A percentile compares a stretch with the other conserved stretches of the same genome.
These are phyloP conservation scores for Picea glauca DNA, from an alignment of 75 land plant genomes.

Conservation along the genomic window DNA sequence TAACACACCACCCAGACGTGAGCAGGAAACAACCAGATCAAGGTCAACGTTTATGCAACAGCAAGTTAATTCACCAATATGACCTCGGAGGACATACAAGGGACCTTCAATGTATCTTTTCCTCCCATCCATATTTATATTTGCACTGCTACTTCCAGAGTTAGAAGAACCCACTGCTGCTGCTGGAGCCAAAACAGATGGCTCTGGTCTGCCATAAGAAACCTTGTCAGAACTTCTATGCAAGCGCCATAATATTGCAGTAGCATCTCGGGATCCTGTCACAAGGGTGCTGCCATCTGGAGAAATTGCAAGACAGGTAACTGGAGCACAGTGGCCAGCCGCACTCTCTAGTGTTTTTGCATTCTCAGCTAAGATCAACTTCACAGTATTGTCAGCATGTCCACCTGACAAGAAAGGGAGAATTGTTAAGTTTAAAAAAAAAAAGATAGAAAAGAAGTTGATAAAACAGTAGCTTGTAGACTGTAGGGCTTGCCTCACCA, in stretches of 20 bases:
- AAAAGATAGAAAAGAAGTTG: not conserved
- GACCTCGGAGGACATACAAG: conserved; percentile 90
- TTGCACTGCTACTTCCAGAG: conserved; percentile 19
- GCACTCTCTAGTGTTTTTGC: conserved; percentile 84
- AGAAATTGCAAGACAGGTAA: conserved; percentile 84
- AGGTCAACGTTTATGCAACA: conserved; percentile 83
- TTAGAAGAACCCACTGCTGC: conserved; percentile 27
- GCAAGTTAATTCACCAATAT: conserved; percentile 59
- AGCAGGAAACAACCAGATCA: conserved; percentile 77
- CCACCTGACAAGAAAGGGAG: conserved; percentile 62
- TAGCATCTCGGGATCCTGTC: conserved; percentile 88
- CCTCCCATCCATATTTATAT: conserved; percentile 33
- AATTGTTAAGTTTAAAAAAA: not conserved
- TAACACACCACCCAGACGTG: conserved; percentile 54
- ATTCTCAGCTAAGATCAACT: conserved; percentile 75
- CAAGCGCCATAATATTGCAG: conserved; percentile 86
- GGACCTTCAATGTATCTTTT: conserved; percentile 85
- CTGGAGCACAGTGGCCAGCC: conserved; percentile 83
- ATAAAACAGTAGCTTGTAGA: not conserved
- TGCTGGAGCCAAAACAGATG: conserved; percentile 33
- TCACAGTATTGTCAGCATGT: conserved; percentile 91
- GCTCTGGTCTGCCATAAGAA: conserved; percentile 34
- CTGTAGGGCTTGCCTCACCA: not conserved
- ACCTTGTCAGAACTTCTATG: conserved; percentile 33
- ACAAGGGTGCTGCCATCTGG: conserved; percentile 83